phyloP scores from a whole-genome alignment of 345 rosid genomes.

The Moringa oleifera region DNA sequence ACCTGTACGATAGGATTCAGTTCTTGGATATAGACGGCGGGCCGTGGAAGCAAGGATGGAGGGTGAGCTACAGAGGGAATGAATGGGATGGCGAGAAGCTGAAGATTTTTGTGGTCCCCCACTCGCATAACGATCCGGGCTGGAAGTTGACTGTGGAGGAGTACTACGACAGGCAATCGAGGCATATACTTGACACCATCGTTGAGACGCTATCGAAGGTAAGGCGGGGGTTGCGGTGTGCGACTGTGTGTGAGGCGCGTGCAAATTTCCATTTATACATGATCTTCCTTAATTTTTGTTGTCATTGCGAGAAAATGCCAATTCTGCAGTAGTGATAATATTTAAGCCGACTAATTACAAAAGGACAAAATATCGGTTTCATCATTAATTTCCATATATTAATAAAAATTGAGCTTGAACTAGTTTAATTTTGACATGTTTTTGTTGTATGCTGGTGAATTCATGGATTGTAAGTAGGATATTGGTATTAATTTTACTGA shows the following conservation, averaged over 20 bases:
- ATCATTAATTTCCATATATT: too few species aligned
- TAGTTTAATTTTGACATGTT: too few species aligned
- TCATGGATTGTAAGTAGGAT: too few species aligned
- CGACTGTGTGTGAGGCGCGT: not conserved
- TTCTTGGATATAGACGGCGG: conserved; percentile 82
- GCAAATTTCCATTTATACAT: too few species aligned
- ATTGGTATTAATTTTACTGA: too few species aligned
- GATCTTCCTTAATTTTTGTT: too few species aligned
- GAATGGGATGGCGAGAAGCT: conserved; percentile 89
- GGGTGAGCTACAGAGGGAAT: conserved; percentile 58
- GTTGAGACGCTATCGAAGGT: conserved; percentile 86
- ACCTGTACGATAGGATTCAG: conserved; percentile 81
- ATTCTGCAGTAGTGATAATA: too few species aligned
- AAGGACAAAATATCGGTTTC: too few species aligned
- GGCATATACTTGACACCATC: conserved; percentile 82
- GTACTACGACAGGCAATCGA: conserved; percentile 79
- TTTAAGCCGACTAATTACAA: too few species aligned
- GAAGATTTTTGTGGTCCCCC: conserved; percentile 90
- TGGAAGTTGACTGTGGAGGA: conserved; percentile 97
- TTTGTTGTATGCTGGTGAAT: too few species aligned
- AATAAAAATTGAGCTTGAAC: too few species aligned
- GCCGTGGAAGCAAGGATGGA: conserved; percentile 98
- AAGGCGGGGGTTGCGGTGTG: not conserved
- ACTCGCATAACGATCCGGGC: conserved; percentile 98
- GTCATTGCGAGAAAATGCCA: too few species aligned